Evolutionary conservation across 2,329 filamentous ascomycete genomes (phyloP), one percentile per base, ranked within the genome.

Genomic region (Trichoderma pleuroti): DNA sequence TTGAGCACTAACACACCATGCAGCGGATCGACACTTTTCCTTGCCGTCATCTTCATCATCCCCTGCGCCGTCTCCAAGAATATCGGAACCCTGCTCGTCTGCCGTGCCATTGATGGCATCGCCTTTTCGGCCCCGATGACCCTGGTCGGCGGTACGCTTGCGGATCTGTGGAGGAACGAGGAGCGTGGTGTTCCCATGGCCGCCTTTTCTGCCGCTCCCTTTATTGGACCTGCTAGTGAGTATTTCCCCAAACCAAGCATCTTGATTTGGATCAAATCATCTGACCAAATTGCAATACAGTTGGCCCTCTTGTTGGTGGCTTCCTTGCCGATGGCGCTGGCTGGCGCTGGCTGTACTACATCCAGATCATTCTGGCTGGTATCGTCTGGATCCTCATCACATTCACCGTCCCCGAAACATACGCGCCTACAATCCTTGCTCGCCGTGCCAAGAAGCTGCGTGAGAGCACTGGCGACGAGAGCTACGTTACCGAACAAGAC

Each of bases 361-460:
- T 97, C 75, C 93, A 95, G 77, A 84, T 96, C 12, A 97, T 97
- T 76, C 78, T 96, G 14, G 84, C 91, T 30, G 89, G 85, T 16
- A 78, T 90, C 62, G 87, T 91, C 75, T 96, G 91, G 88, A 72
- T 91, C 21, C 78, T 95, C 72, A 94, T 96, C 80, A 91, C 90
- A 34, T 94, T 97, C 81, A 96, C 93, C n/a, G 91, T 97, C 0
- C 93, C 93, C 1, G 94, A 97, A 80, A 97, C 94, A 0, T 97
- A 96, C 78, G 90, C 93, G 0, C 93, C 94, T 0, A 92, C 89
- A 0, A 89, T 97, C 64, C 87, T 98, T 18, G 86, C 88, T 66
- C 82, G 82, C 34, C 87, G 93, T 14, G 94, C 94, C 3, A 84
- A 86, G 76, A 92, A 92, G 78, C 82, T 96, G 72, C 87, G 93